Conservation (phyloP, 1,284 basidiomycete genomes). For the Puccinia coronata region DNA sequence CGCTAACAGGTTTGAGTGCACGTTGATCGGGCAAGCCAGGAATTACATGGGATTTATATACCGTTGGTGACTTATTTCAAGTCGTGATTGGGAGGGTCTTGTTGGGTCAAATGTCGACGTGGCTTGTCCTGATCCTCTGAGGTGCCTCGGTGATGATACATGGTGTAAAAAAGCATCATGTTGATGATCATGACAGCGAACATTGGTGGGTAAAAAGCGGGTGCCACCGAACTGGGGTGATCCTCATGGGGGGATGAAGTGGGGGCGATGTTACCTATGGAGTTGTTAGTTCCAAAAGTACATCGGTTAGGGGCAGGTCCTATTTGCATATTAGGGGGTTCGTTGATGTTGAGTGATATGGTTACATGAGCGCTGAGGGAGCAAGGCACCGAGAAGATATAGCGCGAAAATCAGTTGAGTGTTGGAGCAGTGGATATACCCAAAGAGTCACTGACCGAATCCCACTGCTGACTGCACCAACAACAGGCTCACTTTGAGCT, state of each 20-base stretch:
- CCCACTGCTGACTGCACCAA: neutral
- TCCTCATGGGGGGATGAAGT: neutral
- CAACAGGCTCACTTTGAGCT: conserved; percentile 21
- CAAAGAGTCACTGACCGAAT: conserved; percentile 23
- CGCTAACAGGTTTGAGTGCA: neutral
- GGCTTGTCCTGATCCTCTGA: too few species aligned
- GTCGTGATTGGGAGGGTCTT: too few species aligned
- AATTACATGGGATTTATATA: neutral
- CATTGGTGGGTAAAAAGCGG: neutral
- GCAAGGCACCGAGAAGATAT: neutral
- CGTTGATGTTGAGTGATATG: neutral
- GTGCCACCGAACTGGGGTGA: neutral
- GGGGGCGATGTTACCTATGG: neutral
- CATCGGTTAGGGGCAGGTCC: neutral
- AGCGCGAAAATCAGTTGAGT: neutral
- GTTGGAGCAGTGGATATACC: neutral
- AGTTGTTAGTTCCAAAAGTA: neutral
- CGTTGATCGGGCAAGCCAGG: neutral
- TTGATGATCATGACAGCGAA: neutral
- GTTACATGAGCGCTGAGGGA: conserved; percentile 8
- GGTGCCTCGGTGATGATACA: neutral
- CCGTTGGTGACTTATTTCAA: neutral
- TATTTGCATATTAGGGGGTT: conserved; percentile 3
- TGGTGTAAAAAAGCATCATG: neutral
- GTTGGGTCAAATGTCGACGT: too few species aligned